Evolutionary conservation across 2,329 filamentous ascomycete genomes (phyloP), one percentile per base, ranked within the genome.

Genomic region (Cadophora malorum): DNA sequence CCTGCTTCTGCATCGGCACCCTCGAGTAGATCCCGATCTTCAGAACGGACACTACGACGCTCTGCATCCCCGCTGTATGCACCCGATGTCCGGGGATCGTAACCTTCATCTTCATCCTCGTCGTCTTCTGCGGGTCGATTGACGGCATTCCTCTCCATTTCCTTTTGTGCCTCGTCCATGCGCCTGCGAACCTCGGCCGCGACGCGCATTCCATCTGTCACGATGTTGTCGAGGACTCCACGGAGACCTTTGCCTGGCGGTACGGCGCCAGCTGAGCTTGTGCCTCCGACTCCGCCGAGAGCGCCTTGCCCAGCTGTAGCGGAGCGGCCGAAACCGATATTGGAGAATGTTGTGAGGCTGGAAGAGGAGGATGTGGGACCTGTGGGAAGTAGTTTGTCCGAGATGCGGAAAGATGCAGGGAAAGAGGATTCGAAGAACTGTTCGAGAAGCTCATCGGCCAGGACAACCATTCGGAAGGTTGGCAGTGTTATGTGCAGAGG

Each of bases 341-440:
- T 93, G 59, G 91, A 89, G 80, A 97, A 97, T 0, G 93, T 97
- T 0, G 93, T 97, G 21, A 97, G 88, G 64, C 91, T 90, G 0
- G 91, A 90, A 1, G 86, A 86, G 6, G 87, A 85, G 4, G 83
- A 76, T 53, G 81, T 55, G 81, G 80, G 28, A 14, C 83, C 78
- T 16, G 71, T 64, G 41, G 73, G 38, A 76, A 79, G 8, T 79
- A 81, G 7, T 80, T 83, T 47, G 82, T 96, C 91, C 28, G 92
- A 90, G 58, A 97, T 89, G 75, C 92, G 93, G 86, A 99, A 96
- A 0, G 94, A 97, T 63, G 92, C 89, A 0, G 95, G 93, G 81
- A 98, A 97, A 50, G 94, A 96, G 0, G 93, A 92, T 81, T 99
- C 96, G 78, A 99, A 99, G 81, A 99, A 99, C 74, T 96, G 92